Conservation (phyloP, 352 stramenopile genomes). For the Phytophthora boehmeriae region DNA sequence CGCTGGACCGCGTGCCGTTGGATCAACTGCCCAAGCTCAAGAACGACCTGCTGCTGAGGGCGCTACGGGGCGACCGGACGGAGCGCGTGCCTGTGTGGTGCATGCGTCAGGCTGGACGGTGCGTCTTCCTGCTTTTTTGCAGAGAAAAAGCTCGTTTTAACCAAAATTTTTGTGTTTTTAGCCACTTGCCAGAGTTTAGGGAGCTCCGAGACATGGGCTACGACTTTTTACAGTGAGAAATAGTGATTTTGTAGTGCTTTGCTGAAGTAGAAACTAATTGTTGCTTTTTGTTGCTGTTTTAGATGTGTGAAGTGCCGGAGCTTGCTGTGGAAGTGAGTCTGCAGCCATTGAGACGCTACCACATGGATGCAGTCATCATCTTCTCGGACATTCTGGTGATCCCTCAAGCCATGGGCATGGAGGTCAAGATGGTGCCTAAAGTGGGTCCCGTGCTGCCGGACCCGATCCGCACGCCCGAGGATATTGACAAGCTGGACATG, state of each 20-base stretch:
- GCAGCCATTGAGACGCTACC: slow-evolving; percentile 94
- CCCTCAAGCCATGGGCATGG: slow-evolving; percentile 96
- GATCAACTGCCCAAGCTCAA: slow-evolving; percentile 84
- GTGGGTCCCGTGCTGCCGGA: slow-evolving; percentile 88
- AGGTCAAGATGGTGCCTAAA: slow-evolving; percentile 96
- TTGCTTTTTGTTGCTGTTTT: neutral
- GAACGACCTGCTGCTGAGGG: slow-evolving; percentile 90
- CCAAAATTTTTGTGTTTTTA: slow-evolving; percentile 15
- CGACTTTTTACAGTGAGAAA: slow-evolving; percentile 87
- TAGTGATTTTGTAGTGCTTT: slow-evolving; percentile 1
- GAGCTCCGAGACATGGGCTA: slow-evolving; percentile 83
- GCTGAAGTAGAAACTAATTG: neutral
- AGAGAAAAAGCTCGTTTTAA: neutral
- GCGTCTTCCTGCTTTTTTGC: slow-evolving; percentile 32
- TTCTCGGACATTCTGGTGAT: slow-evolving; percentile 99
- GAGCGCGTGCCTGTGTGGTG: slow-evolving; percentile 96
- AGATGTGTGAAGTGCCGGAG: slow-evolving; percentile 88
- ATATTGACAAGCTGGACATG: slow-evolving; percentile 92
- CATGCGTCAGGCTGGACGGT: slow-evolving; percentile 97
- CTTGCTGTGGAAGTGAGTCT: slow-evolving; percentile 96
- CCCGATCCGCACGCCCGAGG: slow-evolving; percentile 82
- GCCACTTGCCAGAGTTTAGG: slow-evolving; percentile 89
- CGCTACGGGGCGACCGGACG: slow-evolving; percentile 85
- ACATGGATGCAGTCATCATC: slow-evolving; percentile 98
- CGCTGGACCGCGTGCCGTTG: slow-evolving; percentile 70